Evolutionary conservation across 441 rosid genomes (phyloP).

Genomic region (Euphorbia celastroides): DNA sequence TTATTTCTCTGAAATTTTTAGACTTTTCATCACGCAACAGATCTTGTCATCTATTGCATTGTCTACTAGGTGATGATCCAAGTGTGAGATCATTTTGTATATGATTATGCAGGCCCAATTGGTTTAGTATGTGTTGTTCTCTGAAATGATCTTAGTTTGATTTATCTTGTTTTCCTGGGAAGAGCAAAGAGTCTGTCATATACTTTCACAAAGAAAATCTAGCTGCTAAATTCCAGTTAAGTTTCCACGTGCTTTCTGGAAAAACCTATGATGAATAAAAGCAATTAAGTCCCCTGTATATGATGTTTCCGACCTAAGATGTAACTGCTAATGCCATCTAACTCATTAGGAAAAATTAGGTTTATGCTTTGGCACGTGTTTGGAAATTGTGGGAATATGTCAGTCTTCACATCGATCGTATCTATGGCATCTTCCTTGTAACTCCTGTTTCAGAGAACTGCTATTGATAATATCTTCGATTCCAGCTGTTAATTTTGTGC

Average conservation of each 20-base stretch:
- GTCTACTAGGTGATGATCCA: neutral
- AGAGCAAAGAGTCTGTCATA: neutral
- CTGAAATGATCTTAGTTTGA: neutral
- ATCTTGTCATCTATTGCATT: neutral
- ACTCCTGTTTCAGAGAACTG: no score
- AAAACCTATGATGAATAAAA: slow-evolving; percentile 4
- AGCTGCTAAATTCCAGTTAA: slow-evolving; percentile 1
- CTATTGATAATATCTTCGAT: slow-evolving; percentile 10
- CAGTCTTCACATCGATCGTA: no score
- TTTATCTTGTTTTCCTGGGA: neutral
- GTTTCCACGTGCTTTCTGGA: slow-evolving; percentile 8
- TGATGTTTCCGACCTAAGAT: slow-evolving; percentile 15
- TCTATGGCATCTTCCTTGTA: neutral
- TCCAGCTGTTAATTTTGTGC: slow-evolving; percentile 3
- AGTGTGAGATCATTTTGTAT: neutral
- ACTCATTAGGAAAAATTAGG: slow-evolving; percentile 17
- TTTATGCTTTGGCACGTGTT: slow-evolving; percentile 3
- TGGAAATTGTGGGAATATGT: no score
- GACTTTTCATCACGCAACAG: neutral
- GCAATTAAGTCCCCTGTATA: slow-evolving; percentile 4
- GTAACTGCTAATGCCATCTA: slow-evolving; percentile 24
- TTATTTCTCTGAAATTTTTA: neutral
- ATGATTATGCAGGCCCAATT: neutral
- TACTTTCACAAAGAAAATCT: slow-evolving; percentile 7
- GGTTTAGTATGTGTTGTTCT: neutral